These are phyloP conservation scores for Penicillium subrubescens DNA, from an alignment of 495 filamentous ascomycete species.

Conservation along the genomic window DNA sequence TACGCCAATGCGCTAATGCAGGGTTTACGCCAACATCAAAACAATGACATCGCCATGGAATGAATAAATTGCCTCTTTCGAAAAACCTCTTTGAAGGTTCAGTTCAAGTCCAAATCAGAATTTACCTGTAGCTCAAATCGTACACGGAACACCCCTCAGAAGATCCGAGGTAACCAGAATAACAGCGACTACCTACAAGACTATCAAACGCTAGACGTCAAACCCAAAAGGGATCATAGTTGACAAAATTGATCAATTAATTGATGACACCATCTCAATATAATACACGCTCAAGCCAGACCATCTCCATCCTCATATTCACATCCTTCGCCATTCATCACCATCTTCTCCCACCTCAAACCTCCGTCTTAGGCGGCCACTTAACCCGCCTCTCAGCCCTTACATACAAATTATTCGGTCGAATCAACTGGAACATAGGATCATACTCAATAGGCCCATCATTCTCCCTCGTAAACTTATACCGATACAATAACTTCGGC, in stretches of 20 bases:
- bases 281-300: neutral
- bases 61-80: no score
- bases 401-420: slow-evolving; percentile 56
- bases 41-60: no score
- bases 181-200: no score
- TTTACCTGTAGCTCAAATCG: no score
- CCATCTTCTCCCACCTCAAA: neutral
- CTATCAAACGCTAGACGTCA: no score
- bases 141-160: no score
- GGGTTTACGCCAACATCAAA: no score
- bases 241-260: neutral
- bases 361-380: slow-evolving; percentile 21
- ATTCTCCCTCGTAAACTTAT: slow-evolving; percentile 46
- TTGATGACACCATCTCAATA: neutral
- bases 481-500: slow-evolving; percentile 52
- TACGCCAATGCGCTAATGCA: no score
- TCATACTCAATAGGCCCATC: slow-evolving; percentile 52
- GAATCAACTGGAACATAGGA: slow-evolving; percentile 54
- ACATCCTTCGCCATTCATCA: neutral
- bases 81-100: no score
- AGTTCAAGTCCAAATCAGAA: no score
- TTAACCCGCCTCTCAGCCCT: slow-evolving; percentile 34
- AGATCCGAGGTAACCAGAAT: no score
- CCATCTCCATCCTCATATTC: neutral
- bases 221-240: neutral